These are phyloP conservation scores for Macrolepiota fuliginosa DNA, from an alignment of 768 basidiomycete genomes.

Conservation along the genomic window DNA sequence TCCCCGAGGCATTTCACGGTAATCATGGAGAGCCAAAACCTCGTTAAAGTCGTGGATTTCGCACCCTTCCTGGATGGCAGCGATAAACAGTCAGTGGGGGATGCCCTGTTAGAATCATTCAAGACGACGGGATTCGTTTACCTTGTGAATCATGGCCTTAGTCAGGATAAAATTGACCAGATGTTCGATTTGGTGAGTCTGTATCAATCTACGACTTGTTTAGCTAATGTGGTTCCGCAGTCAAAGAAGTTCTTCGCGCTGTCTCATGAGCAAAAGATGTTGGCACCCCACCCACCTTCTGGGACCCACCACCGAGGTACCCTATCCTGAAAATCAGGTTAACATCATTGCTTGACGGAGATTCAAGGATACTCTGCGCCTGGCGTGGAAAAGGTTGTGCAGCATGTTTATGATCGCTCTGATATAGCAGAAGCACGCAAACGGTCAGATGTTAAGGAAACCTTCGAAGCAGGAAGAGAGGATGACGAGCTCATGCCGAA, in stretches of 20 bases:
- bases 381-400: constrained; percentile 38
- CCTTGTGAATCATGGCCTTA: constrained; percentile 40
- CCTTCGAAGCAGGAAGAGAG: constrained; percentile 54
- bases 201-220: neutral
- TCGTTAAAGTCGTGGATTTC: constrained; percentile 40
- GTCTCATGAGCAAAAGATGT: constrained; percentile 34
- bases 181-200: constrained; percentile 42
- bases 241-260: constrained; percentile 37
- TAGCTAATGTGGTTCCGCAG: constrained; percentile 20
- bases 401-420: constrained; percentile 31
- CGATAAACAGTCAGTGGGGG: constrained; percentile 35
- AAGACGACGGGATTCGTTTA: constrained; percentile 48
- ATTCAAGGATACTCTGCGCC: constrained; percentile 34
- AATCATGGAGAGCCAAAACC: neutral
- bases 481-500: constrained; percentile 46
- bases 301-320: constrained; percentile 44
- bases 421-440: constrained; percentile 28
- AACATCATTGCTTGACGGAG: constrained; percentile 13
- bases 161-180: constrained; percentile 29
- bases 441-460: constrained; percentile 45
- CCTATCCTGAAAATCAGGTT: constrained; percentile 18
- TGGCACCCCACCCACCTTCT: constrained; percentile 44
- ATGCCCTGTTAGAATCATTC: constrained; percentile 42
- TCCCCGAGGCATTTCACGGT: neutral
- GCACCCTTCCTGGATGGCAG: constrained; percentile 38